Evolutionary conservation across 768 basidiomycete genomes (phyloP), one percentile per base, ranked within the genome.

Genomic region (Serpula lacrymans): DNA sequence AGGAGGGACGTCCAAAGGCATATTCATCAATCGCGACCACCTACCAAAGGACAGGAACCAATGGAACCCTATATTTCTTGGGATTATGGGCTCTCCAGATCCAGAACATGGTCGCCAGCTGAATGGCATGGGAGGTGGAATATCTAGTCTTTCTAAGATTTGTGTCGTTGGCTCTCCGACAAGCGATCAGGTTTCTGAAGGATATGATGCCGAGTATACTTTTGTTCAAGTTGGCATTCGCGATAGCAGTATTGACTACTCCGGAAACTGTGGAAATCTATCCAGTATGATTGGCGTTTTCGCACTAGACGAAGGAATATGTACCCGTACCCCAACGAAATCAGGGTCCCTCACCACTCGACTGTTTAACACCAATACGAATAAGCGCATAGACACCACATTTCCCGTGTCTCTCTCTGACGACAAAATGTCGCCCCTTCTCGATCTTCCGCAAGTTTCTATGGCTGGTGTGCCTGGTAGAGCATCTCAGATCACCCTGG

Each of bases 81-180:
- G 80, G 1, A 73, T 86, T 11, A 88, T 88, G 84, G 87, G 86
- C n/a, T 87, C 84, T 3, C 87, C 87, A 0, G 87, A 90, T 52
- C 69, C 78, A 2, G 65, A 72, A 40, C 64, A 84, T 49, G 77
- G 75, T 1, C 67, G 84, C 12, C 87, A 90, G 59, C 67, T 88
- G 11, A 80, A 90, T 48, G 87, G 87, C 9, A 85, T 88, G 82
- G 87, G 87, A 7, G 84, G 87, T 5, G 87, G 87, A 3, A 63
- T 84, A 7, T 83, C 81, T 12, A 84, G 81, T 42, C 69, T 86
- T 5, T 85, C 83, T 25, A 90, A 90, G 54, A 75, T 88, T 12
- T 78, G 76, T 49, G 74, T 89, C 33, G 78, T 88, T 3, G 75
- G 71, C 6, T 42, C 67, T 31, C 69, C 82, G 5, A 68, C 74